phyloP scores from a whole-genome alignment of 2,329 filamentous ascomycete species.

The Huntiella moniliformis region DNA sequence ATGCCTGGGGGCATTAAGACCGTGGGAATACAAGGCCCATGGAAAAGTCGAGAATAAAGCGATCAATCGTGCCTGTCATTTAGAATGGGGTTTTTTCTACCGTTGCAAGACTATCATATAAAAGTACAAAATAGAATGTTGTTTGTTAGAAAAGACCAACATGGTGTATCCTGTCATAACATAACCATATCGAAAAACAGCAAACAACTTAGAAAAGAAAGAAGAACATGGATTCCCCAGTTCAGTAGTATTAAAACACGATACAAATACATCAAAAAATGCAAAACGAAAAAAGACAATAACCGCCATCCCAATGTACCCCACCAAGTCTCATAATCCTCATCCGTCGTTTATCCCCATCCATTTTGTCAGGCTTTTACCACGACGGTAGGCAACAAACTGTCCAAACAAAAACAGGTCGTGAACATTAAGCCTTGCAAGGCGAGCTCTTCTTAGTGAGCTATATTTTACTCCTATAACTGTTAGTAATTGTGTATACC shows the following conservation, averaged over 20 bases:
- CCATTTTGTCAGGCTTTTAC: no score
- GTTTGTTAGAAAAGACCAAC: not conserved
- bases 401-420: not conserved
- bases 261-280: no score
- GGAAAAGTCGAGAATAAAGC: conserved; percentile 13
- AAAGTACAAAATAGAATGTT: not conserved
- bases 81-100: not conserved
- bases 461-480: no score
- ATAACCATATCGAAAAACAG: not conserved
- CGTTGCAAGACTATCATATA: conserved; percentile 1
- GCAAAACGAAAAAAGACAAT: no score
- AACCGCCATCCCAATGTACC: no score
- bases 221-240: not conserved
- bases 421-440: no score
- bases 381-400: not conserved
- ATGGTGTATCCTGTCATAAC: not conserved
- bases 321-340: no score
- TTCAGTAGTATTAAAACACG: not conserved
- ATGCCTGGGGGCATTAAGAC: conserved; percentile 39
- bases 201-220: not conserved
- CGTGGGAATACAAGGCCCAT: conserved; percentile 35
- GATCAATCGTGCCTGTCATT: not conserved
- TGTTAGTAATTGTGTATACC: no score
- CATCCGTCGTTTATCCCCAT: no score
- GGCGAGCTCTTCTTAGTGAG: no score